phyloP scores from a whole-genome alignment of 441 rosid species.

The Adansonia madagascariensis region DNA sequence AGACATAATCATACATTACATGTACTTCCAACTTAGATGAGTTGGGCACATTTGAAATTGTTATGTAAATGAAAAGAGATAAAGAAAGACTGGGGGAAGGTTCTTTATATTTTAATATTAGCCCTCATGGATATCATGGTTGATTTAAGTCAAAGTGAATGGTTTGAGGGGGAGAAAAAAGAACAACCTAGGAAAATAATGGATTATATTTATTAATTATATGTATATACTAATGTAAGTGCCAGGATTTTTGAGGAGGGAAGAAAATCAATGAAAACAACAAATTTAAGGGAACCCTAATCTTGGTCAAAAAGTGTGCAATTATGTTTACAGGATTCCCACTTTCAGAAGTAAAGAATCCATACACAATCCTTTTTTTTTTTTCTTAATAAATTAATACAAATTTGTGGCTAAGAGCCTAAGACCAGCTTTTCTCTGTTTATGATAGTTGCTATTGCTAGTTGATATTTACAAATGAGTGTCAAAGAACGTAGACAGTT shows the following conservation, averaged over 20 bases:
- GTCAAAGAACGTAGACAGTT: no score
- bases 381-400: no score
- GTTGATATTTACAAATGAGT: neutral
- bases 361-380: neutral
- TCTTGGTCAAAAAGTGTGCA: constrained; percentile 24
- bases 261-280: neutral
- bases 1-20: constrained; percentile 8
- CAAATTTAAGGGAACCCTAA: neutral
- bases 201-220: neutral
- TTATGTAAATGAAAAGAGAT: neutral
- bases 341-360: constrained; percentile 10
- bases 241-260: neutral
- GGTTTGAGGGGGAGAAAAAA: constrained; percentile 3
- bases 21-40: constrained; percentile 24
- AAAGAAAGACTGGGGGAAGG: neutral
- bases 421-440: neutral
- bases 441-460: neutral
- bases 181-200: neutral
- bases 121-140: constrained; percentile 29
- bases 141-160: constrained; percentile 7
- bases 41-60: neutral
- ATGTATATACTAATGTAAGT: neutral
- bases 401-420: no score
- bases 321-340: neutral
- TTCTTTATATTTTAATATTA: neutral